These are phyloP conservation scores for Irpex sp. DNA, from an alignment of 1,284 basidiomycete genomes.

Conservation along the genomic window DNA sequence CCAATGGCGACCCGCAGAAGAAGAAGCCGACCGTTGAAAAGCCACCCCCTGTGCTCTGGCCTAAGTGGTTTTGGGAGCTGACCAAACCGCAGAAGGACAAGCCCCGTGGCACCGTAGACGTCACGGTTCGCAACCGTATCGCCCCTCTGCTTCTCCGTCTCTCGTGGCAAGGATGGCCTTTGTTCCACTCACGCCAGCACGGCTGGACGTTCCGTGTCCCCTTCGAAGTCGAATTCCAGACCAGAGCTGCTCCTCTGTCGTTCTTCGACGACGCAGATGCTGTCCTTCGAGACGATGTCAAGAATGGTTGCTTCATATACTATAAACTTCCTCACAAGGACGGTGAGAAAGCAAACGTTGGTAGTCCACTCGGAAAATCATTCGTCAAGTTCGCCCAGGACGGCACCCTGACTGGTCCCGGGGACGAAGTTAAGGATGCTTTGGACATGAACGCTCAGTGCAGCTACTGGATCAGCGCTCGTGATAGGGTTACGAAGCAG, in stretches of 20 bases:
- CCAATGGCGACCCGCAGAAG: conserved; percentile 4
- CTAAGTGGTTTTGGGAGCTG: conserved; percentile 97
- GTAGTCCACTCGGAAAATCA: conserved; percentile 85
- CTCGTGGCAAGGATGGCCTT: conserved; percentile 85
- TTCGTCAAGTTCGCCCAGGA: conserved; percentile 90
- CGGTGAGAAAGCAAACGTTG: conserved; percentile 92
- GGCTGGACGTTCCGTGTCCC: conserved; percentile 91
- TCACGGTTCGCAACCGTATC: conserved; percentile 83
- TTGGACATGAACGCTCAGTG: conserved; percentile 93
- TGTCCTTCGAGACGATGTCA: conserved; percentile 41
- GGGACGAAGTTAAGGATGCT: conserved; percentile 78
- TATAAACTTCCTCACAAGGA: conserved; percentile 97
- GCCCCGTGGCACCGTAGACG: conserved; percentile 70
- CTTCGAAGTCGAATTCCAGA: conserved; percentile 27
- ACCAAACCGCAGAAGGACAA: conserved; percentile 64
- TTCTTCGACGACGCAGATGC: conserved; percentile 67
- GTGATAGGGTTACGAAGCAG: conserved; percentile 91
- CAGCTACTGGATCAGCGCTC: conserved; percentile 96
- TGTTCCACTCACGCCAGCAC: conserved; percentile 84
- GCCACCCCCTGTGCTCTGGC: conserved; percentile 57
- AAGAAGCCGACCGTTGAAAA: conserved; percentile 24
- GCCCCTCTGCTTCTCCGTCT: conserved; percentile 86
- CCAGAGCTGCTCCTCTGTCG: conserved; percentile 40
- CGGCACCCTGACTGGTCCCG: conserved; percentile 78
- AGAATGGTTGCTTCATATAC: conserved; percentile 55